These are phyloP conservation scores for Zymoseptoria tritici DNA, from an alignment of 2,329 filamentous ascomycete species.

Conservation along the genomic window DNA sequence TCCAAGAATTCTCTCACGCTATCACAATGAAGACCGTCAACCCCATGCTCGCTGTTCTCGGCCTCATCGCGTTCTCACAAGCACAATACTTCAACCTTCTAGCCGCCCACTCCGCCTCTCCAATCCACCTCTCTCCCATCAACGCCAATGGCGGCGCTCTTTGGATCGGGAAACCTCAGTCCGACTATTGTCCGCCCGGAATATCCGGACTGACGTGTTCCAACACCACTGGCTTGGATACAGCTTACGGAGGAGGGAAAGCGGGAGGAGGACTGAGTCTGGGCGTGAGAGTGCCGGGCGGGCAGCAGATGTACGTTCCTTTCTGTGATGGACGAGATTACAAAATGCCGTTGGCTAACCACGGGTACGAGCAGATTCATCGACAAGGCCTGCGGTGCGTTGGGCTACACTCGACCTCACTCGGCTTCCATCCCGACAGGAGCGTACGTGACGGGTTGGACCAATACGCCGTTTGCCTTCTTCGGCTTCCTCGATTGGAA, in stretches of 20 bases:
- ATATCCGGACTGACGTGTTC: slow-evolving; percentile 15
- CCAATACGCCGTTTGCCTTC: slow-evolving; percentile 2
- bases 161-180: slow-evolving; percentile 25
- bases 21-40: slow-evolving; percentile 20
- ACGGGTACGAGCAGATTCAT: slow-evolving; percentile 19
- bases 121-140: slow-evolving; percentile 23
- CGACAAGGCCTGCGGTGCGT: slow-evolving; percentile 20
- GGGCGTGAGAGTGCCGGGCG: slow-evolving; percentile 23
- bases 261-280: slow-evolving; percentile 10
- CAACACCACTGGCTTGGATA: slow-evolving; percentile 9
- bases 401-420: slow-evolving; percentile 27
- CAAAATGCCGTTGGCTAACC: not conserved
- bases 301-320: slow-evolving; percentile 25
- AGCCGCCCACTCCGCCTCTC: slow-evolving; percentile 20
- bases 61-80: slow-evolving; percentile 11
- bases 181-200: slow-evolving; percentile 25
- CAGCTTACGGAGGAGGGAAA: not conserved
- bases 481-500: slow-evolving; percentile 17
- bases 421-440: slow-evolving; percentile 20
- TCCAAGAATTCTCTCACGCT: no score
- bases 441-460: slow-evolving; percentile 22
- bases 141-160: slow-evolving; percentile 15
- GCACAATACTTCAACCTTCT: slow-evolving; percentile 23
- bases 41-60: slow-evolving; percentile 12
- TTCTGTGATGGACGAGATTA: not conserved